Evolutionary conservation across 805 yeast species (phyloP).

Genomic region (Pichia heedii): DNA sequence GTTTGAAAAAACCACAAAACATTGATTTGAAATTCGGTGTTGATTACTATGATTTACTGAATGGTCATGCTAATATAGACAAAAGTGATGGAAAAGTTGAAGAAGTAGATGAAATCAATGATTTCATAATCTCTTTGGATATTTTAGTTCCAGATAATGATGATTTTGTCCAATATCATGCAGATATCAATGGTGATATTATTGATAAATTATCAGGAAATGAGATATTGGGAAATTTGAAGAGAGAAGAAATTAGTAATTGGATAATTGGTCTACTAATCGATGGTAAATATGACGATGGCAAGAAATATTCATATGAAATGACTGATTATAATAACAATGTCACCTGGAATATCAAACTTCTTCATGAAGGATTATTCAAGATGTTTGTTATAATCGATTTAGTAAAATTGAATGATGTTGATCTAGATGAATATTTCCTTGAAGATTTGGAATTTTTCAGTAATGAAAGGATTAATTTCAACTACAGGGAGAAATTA

Average conservation of each 20-base stretch:
- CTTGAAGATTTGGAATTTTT: conserved; percentile 5
- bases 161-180: conserved; percentile 6
- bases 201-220: neutral
- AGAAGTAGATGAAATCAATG: no score
- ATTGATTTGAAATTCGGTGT: no score
- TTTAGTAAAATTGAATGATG: neutral
- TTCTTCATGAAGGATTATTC: conserved; percentile 7
- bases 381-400: conserved; percentile 3
- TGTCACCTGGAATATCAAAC: neutral
- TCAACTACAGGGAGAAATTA: neutral
- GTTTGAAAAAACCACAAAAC: neutral
- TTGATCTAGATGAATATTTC: conserved; percentile 7
- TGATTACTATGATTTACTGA: neutral
- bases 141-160: conserved; percentile 1
- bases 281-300: conserved; percentile 3
- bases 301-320: neutral
- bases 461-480: neutral
- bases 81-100: no score
- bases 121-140: neutral
- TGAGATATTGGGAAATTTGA: no score
- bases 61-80: neutral
- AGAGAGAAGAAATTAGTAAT: neutral
- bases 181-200: neutral
- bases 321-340: neutral
- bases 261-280: conserved; percentile 8